Conservation (phyloP, 2,329 filamentous ascomycete species). For the Monascus ruber region DNA sequence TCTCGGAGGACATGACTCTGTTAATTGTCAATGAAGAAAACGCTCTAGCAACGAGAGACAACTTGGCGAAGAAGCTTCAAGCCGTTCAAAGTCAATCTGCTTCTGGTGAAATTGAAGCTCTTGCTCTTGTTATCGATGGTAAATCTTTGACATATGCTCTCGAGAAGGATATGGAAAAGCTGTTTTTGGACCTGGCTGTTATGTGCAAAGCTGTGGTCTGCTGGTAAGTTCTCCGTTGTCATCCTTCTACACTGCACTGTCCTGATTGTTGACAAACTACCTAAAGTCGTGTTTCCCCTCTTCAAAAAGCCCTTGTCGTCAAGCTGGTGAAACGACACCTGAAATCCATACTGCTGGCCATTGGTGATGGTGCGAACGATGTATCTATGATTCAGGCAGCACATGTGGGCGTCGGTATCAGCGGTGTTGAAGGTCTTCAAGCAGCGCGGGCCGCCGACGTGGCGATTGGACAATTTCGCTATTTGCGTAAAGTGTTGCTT, state of each 20-base stretch:
- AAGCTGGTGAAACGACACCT: constrained; percentile 95
- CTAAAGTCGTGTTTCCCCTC: constrained; percentile 74
- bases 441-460: constrained; percentile 93
- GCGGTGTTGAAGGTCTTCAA: constrained; percentile 91
- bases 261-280: neutral
- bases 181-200: constrained; percentile 84
- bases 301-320: constrained; percentile 94
- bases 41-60: constrained; percentile 67
- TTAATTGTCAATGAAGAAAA: constrained; percentile 90
- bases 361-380: constrained; percentile 95
- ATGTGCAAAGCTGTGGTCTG: constrained; percentile 99
- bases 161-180: constrained; percentile 84
- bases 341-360: constrained; percentile 83
- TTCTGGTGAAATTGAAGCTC: constrained; percentile 53
- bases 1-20: constrained; percentile 97
- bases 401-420: constrained; percentile 95
- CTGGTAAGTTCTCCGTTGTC: constrained; percentile 37
- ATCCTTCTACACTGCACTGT: neutral
- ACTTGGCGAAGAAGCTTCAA: constrained; percentile 84
- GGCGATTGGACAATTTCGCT: constrained; percentile 90
- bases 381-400: constrained; percentile 99
- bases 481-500: constrained; percentile 80
- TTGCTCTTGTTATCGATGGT: constrained; percentile 90
- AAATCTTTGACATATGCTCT: constrained; percentile 89
- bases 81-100: constrained; percentile 76